Evolutionary conservation across 2,329 filamentous ascomycete genomes (phyloP).

Genomic region (Leptosphaerulina australis): DNA sequence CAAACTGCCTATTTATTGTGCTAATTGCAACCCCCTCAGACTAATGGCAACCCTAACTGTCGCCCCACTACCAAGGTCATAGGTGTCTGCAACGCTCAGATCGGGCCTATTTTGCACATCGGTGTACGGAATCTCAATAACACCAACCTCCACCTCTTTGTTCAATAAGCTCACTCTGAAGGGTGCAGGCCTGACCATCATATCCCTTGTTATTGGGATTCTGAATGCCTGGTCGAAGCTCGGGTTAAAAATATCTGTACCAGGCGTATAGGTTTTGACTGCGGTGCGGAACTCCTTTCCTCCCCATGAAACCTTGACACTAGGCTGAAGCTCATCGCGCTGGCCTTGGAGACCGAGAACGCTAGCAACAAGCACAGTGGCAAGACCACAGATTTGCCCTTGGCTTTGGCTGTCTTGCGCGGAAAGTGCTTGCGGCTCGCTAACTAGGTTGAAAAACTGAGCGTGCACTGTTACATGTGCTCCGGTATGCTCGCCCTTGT

Average conservation of each 20-base stretch:
- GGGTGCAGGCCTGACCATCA: conserved; percentile 27
- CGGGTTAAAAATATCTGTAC: conserved; percentile 57
- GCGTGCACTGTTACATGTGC: conserved; percentile 49
- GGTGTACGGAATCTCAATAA: conserved; percentile 33
- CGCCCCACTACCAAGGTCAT: conserved; percentile 37
- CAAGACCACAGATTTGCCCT: conserved; percentile 49
- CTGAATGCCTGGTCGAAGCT: conserved; percentile 55
- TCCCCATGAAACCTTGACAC: conserved; percentile 54
- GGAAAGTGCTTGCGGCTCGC: conserved; percentile 43
- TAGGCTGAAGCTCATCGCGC: conserved; percentile 54
- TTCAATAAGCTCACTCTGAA: conserved; percentile 41
- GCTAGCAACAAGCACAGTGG: conserved; percentile 54
- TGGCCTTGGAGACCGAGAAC: conserved; percentile 52
- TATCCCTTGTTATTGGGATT: conserved; percentile 49
- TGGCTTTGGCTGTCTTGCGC: conserved; percentile 32
- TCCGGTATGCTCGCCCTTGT: conserved; percentile 48
- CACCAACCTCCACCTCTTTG: conserved; percentile 34
- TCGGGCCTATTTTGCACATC: conserved; percentile 35
- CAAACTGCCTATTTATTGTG: conserved; percentile 14
- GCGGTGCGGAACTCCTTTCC: conserved; percentile 52
- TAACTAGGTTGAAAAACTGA: conserved; percentile 52
- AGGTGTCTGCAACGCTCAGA: conserved; percentile 27
- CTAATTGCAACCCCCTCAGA: conserved; percentile 32
- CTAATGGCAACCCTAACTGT: conserved; percentile 33
- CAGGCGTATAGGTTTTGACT: conserved; percentile 52